Evolutionary conservation across 1,284 basidiomycete species (phyloP).

Genomic region (Puccinia hordei): DNA sequence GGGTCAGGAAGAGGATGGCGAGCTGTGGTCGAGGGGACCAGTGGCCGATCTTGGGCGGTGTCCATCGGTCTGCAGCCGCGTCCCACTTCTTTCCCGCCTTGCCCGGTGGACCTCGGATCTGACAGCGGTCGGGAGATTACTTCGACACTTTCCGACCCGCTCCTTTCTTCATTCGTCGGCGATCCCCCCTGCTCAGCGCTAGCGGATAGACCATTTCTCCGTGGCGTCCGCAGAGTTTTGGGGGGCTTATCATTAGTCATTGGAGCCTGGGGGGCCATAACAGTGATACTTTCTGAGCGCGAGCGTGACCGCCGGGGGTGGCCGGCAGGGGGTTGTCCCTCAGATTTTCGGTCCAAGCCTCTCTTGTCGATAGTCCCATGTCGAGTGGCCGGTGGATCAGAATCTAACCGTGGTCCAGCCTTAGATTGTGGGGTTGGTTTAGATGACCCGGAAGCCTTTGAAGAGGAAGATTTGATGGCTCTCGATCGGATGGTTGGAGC

Average conservation of each 20-base stretch:
- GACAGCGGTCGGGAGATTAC: neutral
- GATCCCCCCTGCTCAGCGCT: neutral
- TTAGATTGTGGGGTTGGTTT: neutral
- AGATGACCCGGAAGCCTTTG: neutral
- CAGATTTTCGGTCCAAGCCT: neutral
- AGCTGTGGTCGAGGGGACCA: neutral
- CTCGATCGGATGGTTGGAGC: slow-evolving; percentile 7
- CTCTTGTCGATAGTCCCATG: neutral
- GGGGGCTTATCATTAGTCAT: no score
- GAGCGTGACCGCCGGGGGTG: neutral
- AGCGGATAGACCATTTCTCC: neutral
- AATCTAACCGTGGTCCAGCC: neutral
- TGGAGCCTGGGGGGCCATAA: neutral
- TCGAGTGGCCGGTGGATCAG: neutral
- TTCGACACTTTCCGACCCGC: slow-evolving; percentile 21
- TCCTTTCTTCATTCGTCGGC: neutral
- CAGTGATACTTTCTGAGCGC: slow-evolving; percentile 15
- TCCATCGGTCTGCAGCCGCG: neutral
- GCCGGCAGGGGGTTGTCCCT: neutral
- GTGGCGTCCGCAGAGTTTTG: neutral
- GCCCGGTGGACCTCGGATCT: neutral
- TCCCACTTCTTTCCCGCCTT: neutral
- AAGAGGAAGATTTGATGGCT: slow-evolving; percentile 17
- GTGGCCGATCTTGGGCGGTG: neutral
- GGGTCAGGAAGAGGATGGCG: neutral